Base-by-base conservation (phyloP, 1,284 basidiomycete species). In the Apiotrichum laibachii region DNA sequence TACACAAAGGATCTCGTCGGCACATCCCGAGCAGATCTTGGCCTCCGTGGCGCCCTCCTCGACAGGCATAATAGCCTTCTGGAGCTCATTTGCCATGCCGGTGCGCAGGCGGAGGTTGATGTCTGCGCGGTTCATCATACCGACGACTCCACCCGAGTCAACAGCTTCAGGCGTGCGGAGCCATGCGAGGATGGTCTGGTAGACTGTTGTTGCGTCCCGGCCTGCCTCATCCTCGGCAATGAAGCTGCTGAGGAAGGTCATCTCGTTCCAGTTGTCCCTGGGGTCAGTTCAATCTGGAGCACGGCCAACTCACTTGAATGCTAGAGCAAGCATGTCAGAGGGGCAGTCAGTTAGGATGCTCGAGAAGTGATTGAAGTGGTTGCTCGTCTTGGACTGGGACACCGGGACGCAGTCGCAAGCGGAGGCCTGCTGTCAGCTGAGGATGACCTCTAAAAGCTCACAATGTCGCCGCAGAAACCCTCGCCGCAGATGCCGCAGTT, bases 221-320 rank as follows among this genome's bases (percentile, higher is more conserved):
- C 44, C 22, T 15, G 47, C 42, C 18, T 47, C 33, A 31, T 57
- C 35, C 13, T 50, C 15, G 11, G 21, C 39, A n/a, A 67, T 50
- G 39, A 57, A 64, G 56, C 33, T 21, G 42, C 57, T 55, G n/a
- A 67, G 60, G 19, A 56, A 37, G 43, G 22, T 43, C 62, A 67
- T 64, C 55, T 67, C 65, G 10, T 55, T 57, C 65, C 65, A 67
- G 55, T 67, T 67, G 53, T 67, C 65, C 55, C 63, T 65, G 56
- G 22, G 1, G 48, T 59, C 16, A 57, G 51, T n/a, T 11, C 4
- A 19, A 2, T 2, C 15, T 3, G 5, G 11, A 3, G 37, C 18
- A 12, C 11, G 13, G n/a, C 1, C 4, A 21, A 50, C 58, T 35
- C 44, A 65, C 63, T 55, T 64, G 60, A 67, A 67, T 9, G 65